Percentiles rank a stretch among this genome's conserved stretches.
Conservation (phyloP, 2,329 filamentous ascomycete species). For the Fusarium multiceps region DNA sequence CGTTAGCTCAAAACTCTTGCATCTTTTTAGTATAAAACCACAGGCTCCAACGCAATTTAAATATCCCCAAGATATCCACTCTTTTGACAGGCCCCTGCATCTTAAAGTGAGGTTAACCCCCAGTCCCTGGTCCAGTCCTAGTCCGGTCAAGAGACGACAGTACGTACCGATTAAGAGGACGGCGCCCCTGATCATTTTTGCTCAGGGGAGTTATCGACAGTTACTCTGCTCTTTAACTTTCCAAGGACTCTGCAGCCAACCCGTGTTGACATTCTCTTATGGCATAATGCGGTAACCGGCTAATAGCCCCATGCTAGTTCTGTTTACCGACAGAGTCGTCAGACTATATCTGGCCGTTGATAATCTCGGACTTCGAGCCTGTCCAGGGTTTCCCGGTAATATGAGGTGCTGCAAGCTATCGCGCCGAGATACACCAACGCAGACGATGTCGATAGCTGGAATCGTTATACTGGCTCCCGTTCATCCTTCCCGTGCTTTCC, state of each 20-base stretch:
- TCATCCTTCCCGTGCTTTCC: not conserved
- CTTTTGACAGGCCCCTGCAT: slow-evolving; percentile 30
- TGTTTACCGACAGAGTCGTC: slow-evolving; percentile 6
- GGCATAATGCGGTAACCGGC: not conserved
- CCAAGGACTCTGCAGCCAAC: slow-evolving; percentile 8
- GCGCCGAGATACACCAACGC: slow-evolving; percentile 24
- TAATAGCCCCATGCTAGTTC: slow-evolving; percentile 14
- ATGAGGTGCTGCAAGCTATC: slow-evolving; percentile 16
- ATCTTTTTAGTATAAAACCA: slow-evolving; percentile 5
- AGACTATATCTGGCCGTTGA: slow-evolving; percentile 6
- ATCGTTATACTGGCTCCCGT: slow-evolving; percentile 19
- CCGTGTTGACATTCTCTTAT: not conserved
- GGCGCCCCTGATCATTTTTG: slow-evolving; percentile 30
- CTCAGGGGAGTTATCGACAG: slow-evolving; percentile 27
- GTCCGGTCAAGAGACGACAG: slow-evolving; percentile 17
- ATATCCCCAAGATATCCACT: slow-evolving; percentile 40
- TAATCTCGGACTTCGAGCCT: not conserved
- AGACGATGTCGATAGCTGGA: slow-evolving; percentile 21
- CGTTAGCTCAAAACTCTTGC: not conserved
- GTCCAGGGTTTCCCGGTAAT: slow-evolving; percentile 9
- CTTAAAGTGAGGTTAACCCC: slow-evolving; percentile 24
- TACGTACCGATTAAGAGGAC: not conserved
- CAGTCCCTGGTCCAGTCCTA: slow-evolving; percentile 27
- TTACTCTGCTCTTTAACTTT: not conserved
- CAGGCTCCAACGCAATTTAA: slow-evolving; percentile 42